Conservation (phyloP, 129 eudicot genomes). For the Centella asiatica region DNA sequence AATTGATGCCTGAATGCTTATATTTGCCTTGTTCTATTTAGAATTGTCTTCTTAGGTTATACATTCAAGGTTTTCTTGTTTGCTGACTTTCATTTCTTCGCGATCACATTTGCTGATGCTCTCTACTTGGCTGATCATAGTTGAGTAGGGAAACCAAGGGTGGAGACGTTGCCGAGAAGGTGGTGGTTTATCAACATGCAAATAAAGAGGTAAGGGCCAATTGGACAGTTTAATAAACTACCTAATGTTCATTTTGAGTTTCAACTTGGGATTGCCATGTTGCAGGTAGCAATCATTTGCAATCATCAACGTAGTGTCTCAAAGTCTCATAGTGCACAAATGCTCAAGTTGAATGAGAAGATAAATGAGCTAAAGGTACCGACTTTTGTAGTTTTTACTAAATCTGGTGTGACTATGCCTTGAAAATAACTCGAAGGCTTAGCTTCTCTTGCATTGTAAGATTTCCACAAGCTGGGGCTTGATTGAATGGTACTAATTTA, state of each 20-base stretch:
- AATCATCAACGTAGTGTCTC: constrained; percentile 97
- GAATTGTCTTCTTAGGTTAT: neutral
- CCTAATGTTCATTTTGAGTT: neutral
- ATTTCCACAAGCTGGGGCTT: neutral
- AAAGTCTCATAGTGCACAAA: constrained; percentile 76
- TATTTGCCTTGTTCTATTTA: neutral
- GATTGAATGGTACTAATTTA: neutral
- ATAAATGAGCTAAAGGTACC: constrained; percentile 73
- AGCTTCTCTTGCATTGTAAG: neutral
- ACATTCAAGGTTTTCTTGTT: neutral
- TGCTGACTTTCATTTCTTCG: neutral
- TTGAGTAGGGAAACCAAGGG: constrained; percentile 57
- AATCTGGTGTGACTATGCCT: neutral
- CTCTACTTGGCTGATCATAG: constrained; percentile 26
- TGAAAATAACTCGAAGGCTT: neutral
- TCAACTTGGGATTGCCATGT: constrained; percentile 9
- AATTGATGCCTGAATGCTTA: too few species aligned
- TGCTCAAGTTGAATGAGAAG: constrained; percentile 56
- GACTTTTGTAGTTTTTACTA: neutral
- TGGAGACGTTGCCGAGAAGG: constrained; percentile 65
- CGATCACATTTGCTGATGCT: neutral
- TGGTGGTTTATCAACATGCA: constrained; percentile 67
- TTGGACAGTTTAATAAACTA: constrained; percentile 3
- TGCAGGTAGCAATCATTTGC: constrained; percentile 92
- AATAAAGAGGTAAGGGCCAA: constrained; percentile 70